Evolutionary conservation across 2,329 filamentous ascomycete species (phyloP).

Genomic region (Phaeosphaeria sp.): DNA sequence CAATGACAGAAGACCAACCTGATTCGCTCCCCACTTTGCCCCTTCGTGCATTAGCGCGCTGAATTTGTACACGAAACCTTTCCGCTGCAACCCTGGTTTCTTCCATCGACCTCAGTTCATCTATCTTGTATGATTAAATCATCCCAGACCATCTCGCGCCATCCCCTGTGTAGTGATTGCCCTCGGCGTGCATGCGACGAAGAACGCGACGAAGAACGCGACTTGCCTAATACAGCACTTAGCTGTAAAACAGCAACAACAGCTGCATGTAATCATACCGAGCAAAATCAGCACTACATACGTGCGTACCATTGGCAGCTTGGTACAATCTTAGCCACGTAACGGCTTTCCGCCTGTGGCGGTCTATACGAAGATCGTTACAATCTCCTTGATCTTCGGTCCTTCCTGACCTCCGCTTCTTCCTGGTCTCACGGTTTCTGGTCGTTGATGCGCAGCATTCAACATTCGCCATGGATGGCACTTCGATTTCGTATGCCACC

Average conservation of each 20-base stretch:
- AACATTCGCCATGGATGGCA: slow-evolving; percentile 28
- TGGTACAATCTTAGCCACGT: not conserved
- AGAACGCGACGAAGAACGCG: no score
- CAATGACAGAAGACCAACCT: not conserved
- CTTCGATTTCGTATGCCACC: slow-evolving; percentile 37
- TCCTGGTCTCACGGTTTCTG: not conserved
- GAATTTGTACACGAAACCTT: not conserved
- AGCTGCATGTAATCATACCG: not conserved
- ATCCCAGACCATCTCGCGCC: not conserved
- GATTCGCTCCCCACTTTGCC: not conserved
- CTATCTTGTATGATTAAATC: not conserved
- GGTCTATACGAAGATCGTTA: not conserved
- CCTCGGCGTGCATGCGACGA: not conserved
- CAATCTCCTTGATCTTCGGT: not conserved
- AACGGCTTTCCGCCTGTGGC: not conserved
- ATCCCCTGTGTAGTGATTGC: not conserved
- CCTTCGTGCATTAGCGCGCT: not conserved
- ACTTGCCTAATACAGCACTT: not conserved
- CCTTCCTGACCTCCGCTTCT: no score
- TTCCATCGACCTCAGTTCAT: not conserved
- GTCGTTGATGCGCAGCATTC: slow-evolving; percentile 14
- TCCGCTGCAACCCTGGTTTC: slow-evolving; percentile 1
- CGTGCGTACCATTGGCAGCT: not conserved
- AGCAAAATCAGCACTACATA: not conserved
- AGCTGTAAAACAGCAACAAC: not conserved